Conservation (phyloP, 2,329 filamentous ascomycete genomes). For the Fusarium concolor region DNA sequence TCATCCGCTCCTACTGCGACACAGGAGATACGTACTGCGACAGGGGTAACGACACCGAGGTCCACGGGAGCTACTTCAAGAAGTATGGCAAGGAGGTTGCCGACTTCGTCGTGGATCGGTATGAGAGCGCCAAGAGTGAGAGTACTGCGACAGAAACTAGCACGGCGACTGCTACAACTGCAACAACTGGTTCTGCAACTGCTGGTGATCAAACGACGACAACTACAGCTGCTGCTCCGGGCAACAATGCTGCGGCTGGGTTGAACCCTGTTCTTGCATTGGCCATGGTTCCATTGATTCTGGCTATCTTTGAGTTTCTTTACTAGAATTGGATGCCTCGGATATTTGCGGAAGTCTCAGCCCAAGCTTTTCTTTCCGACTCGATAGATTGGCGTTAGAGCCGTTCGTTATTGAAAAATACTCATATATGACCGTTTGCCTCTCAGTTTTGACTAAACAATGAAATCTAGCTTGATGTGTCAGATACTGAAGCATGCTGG, state of each 20-base stretch:
- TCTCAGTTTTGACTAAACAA: too few relatives aligned
- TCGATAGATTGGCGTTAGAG: background rate
- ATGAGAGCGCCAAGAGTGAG: conserved; percentile 37
- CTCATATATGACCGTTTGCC: too few relatives aligned
- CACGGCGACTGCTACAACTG: conserved; percentile 11
- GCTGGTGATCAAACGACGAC: conserved; percentile 1
- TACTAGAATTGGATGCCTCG: background rate
- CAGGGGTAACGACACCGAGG: conserved; percentile 43
- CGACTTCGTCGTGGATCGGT: conserved; percentile 53
- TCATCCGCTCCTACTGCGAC: conserved; percentile 57
- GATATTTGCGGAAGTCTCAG: background rate
- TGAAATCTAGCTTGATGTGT: background rate
- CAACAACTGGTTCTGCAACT: conserved; percentile 11
- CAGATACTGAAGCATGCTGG: background rate
- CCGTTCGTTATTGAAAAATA: too few relatives aligned
- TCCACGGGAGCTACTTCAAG: conserved; percentile 53
- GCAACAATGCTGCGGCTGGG: conserved; percentile 25
- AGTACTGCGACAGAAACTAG: conserved; percentile 10
- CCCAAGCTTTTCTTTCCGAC: background rate
- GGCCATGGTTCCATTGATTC: conserved; percentile 10
- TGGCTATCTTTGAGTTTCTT: conserved; percentile 10
- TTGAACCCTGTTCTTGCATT: conserved; percentile 19
- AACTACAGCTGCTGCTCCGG: conserved; percentile 8
- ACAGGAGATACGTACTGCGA: conserved; percentile 57
- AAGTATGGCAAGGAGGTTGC: conserved; percentile 52